Evolutionary conservation across 2,329 filamentous ascomycete species (phyloP).

Genomic region (Aspergillus sp.): DNA sequence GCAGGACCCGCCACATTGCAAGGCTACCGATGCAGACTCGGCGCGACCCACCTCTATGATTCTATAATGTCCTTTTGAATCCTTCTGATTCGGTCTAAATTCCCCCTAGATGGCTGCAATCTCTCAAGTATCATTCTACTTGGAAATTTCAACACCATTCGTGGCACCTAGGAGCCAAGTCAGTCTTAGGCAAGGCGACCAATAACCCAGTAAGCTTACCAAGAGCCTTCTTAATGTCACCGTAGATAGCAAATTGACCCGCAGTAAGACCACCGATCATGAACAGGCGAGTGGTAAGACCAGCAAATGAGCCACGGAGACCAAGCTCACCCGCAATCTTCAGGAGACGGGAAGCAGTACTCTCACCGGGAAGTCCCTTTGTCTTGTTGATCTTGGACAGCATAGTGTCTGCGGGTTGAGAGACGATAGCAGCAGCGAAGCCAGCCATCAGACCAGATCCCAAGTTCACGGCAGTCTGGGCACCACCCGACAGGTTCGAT

Average conservation of each 20-base stretch:
- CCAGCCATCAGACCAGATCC: conserved; percentile 80
- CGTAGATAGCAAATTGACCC: conserved; percentile 88
- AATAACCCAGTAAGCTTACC: too few relatives aligned
- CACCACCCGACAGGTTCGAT: conserved; percentile 62
- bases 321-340: conserved; percentile 88
- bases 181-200: too few relatives aligned
- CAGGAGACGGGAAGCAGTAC: conserved; percentile 74
- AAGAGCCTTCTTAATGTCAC: conserved; percentile 57
- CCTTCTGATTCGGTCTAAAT: too few relatives aligned
- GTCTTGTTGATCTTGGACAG: conserved; percentile 96
- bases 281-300: conserved; percentile 77
- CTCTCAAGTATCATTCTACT: conserved; percentile 29
- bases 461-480: conserved; percentile 79
- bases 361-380: conserved; percentile 80
- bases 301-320: conserved; percentile 71
- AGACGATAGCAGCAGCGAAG: conserved; percentile 83
- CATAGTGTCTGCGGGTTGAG: conserved; percentile 91
- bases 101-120: too few relatives aligned
- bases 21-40: too few relatives aligned
- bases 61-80: too few relatives aligned
- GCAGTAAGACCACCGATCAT: conserved; percentile 74
- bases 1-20: too few relatives aligned
- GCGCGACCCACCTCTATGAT: too few relatives aligned
- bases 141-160: conserved; percentile 71
- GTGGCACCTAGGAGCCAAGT: conserved; percentile 63